These are phyloP conservation scores for Russula abietina DNA, from an alignment of 768 basidiomycete genomes.

Conservation along the genomic window DNA sequence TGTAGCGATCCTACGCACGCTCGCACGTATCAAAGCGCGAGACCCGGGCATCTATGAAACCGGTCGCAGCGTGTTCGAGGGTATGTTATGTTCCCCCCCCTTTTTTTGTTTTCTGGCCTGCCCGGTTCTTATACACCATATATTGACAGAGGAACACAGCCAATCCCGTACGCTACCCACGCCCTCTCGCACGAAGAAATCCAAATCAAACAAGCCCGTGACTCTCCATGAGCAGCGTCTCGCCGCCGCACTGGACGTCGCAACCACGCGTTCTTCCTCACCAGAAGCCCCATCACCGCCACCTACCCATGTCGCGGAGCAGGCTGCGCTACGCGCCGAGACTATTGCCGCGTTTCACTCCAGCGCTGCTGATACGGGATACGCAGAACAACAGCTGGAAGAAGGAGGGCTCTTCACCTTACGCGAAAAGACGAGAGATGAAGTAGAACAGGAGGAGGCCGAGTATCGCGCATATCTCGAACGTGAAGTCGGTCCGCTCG, in stretches of 20 bases:
- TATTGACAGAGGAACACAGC: conserved; percentile 55
- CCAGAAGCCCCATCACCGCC: conserved; percentile 41
- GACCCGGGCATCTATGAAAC: conserved; percentile 82
- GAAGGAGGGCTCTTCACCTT: conserved; percentile 67
- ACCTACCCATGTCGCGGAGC: conserved; percentile 73
- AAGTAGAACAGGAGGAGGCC: conserved; percentile 70
- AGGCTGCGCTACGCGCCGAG: conserved; percentile 66
- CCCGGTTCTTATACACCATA: neutral
- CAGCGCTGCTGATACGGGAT: conserved; percentile 32
- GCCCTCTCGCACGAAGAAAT: conserved; percentile 33
- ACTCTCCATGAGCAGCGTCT: conserved; percentile 71
- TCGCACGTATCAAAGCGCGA: conserved; percentile 74
- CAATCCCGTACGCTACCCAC: conserved; percentile 37
- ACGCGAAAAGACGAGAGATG: conserved; percentile 72
- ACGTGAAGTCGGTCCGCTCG: conserved; percentile 74
- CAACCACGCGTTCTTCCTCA: conserved; percentile 50
- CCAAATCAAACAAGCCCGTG: conserved; percentile 65
- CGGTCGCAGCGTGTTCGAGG: conserved; percentile 69
- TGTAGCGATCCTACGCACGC: conserved; percentile 86
- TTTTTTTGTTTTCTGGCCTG: neutral
- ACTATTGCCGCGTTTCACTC: conserved; percentile 79
- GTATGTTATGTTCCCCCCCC: conserved; percentile 42
- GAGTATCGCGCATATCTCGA: conserved; percentile 81
- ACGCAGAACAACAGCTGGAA: conserved; percentile 41
- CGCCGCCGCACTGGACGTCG: conserved; percentile 50